Evolutionary conservation across 768 basidiomycete species (phyloP).

Genomic region (Mycena metata): DNA sequence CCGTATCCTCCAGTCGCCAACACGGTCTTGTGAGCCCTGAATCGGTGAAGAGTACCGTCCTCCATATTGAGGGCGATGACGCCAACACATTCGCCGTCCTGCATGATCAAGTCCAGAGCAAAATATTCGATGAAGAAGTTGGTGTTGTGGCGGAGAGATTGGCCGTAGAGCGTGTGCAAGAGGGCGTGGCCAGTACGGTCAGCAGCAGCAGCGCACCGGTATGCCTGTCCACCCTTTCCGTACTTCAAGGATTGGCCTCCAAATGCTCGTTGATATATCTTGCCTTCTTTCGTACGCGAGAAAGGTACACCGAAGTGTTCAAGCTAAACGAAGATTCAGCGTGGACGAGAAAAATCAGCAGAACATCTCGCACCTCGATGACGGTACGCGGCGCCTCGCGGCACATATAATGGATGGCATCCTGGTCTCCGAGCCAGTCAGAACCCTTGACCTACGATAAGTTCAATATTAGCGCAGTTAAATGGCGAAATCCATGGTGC

Average conservation of each 20-base stretch:
- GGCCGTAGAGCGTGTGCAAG: constrained; percentile 98
- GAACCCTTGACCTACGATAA: constrained; percentile 92
- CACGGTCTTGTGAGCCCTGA: constrained; percentile 98
- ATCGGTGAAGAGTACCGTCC: constrained; percentile 98
- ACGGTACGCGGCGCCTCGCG: constrained; percentile 95
- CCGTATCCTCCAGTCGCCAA: constrained; percentile 99
- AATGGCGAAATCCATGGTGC: constrained; percentile 46
- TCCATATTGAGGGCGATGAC: constrained; percentile 99
- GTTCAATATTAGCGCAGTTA: constrained; percentile 32
- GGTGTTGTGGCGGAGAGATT: constrained; percentile 98
- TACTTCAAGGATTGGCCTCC: constrained; percentile 97
- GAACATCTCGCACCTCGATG: constrained; percentile 75
- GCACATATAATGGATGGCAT: constrained; percentile 99
- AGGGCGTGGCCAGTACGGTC: constrained; percentile 99
- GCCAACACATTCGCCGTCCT: constrained; percentile 98
- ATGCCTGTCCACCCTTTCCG: constrained; percentile 99
- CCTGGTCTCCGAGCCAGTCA: constrained; percentile 99
- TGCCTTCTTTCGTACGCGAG: constrained; percentile 97
- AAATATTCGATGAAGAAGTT: constrained; percentile 99
- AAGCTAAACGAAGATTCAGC: constrained; percentile 65
- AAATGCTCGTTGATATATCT: constrained; percentile 99
- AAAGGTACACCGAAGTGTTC: constrained; percentile 99
- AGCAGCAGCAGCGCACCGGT: constrained; percentile 98
- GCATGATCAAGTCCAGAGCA: constrained; percentile 98
- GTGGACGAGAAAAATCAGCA: background rate